phyloP scores from a whole-genome alignment of 768 basidiomycete genomes.

The Psilocybe cyanescens region DNA sequence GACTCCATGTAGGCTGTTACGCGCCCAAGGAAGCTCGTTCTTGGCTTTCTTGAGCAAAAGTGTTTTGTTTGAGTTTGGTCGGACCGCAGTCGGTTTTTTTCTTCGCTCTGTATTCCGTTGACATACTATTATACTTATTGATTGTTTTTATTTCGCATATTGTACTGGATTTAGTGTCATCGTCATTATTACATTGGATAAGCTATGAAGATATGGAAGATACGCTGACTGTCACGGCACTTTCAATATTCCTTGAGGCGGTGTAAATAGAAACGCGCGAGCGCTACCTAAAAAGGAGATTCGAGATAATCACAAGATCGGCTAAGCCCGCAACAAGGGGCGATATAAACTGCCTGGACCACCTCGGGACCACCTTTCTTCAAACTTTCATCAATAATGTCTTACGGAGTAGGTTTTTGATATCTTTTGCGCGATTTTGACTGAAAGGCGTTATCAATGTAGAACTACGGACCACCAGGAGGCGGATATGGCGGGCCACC shows the following conservation, averaged over 20 bases:
- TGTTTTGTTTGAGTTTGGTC: background rate
- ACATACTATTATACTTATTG: slow-evolving; percentile 1
- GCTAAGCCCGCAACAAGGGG: background rate
- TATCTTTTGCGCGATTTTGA: background rate
- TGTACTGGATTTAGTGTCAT: slow-evolving; percentile 1
- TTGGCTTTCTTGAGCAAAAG: background rate
- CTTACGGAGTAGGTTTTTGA: slow-evolving; percentile 17
- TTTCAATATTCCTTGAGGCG: background rate
- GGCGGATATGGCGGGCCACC: slow-evolving; percentile 33
- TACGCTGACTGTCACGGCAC: background rate
- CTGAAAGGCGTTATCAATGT: background rate
- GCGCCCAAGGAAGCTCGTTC: background rate
- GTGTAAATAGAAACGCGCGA: background rate
- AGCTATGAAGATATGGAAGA: background rate
- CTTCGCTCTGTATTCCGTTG: background rate
- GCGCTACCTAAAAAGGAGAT: background rate
- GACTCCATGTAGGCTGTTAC: background rate
- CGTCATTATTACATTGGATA: background rate
- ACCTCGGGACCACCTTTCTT: slow-evolving; percentile 2
- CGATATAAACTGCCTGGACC: slow-evolving; percentile 3
- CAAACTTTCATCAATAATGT: slow-evolving; percentile 17
- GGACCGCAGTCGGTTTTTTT: background rate
- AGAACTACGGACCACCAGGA: slow-evolving; percentile 25
- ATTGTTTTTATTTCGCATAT: background rate
- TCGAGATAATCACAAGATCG: slow-evolving; percentile 2